Evolutionary conservation across 768 basidiomycete species (phyloP), one percentile per base, ranked within the genome.

Genomic region (Amanita pallidorosea): DNA sequence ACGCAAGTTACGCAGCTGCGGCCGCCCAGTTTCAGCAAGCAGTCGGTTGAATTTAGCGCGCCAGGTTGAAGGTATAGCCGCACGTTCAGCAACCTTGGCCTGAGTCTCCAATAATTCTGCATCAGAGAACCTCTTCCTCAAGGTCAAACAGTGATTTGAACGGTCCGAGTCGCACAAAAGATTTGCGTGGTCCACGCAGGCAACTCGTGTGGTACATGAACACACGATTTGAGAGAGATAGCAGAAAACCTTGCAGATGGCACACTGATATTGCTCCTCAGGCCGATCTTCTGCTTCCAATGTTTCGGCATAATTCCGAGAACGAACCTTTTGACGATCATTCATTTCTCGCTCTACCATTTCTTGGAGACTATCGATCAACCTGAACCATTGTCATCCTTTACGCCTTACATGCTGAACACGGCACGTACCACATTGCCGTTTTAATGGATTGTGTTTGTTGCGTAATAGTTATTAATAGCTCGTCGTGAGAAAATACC

Each of bases 401-500:
- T 11, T 45, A 22, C 7, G 7, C 42, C 18, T 18, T 27, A 31
- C 17, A 20, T 41, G 35, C 13, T 36, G 25, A 27, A 44, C 44
- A 4, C 15, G 40, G 44, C 31, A 69, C 83, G 55, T 63, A 94
- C 95, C 96, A 98, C 60, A 88, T 72, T 2, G 95, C 89, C 33
- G 93, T 95, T 64, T 88, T 85, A 60, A 96, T 94, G 15, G 85
- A 85, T 49, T 85, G 80, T 3, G 92, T 93, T 65, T 95, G 90
- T 60, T 91, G 83, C n/a, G 89, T 92, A 62, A 98, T 94, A n/a
- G 95, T 95, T 63, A 97, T 80, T 56, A 99, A 76, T 22, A 98
- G 77, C 67, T 98, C 96, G 59, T 98, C 92, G 64, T 99, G 96
- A 29, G 93, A 97, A 68, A 99, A 99, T 4, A 99, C 96, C 4